These are phyloP conservation scores for Gymnopus androsaceus DNA, from an alignment of 1,284 basidiomycete genomes.

Conservation along the genomic window DNA sequence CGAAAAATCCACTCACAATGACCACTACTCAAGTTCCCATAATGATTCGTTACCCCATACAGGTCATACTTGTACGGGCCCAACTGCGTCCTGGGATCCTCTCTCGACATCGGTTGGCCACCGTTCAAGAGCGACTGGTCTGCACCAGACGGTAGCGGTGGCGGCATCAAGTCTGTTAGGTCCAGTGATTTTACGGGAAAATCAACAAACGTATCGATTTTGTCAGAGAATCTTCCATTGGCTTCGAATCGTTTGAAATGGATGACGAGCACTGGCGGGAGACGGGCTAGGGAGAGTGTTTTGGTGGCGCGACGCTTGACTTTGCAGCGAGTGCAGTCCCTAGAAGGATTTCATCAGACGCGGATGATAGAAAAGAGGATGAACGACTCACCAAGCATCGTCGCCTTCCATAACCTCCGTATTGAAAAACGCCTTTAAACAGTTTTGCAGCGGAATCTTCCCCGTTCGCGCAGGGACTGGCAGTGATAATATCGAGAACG, in stretches of 20 bases:
- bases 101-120: slow-evolving; percentile 39
- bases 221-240: slow-evolving; percentile 93
- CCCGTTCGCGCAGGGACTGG: slow-evolving; percentile 78
- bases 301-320: slow-evolving; percentile 81
- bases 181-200: slow-evolving; percentile 87
- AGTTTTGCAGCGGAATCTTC: slow-evolving; percentile 78
- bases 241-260: slow-evolving; percentile 96
- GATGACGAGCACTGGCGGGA: slow-evolving; percentile 93
- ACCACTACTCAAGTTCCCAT: slow-evolving; percentile 86
- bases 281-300: slow-evolving; percentile 83
- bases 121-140: slow-evolving; percentile 48
- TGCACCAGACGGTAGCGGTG: slow-evolving; percentile 66
- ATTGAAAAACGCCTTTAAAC: slow-evolving; percentile 90
- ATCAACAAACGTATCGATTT: slow-evolving; percentile 87
- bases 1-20: slow-evolving; percentile 71
- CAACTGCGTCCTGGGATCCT: slow-evolving; percentile 78
- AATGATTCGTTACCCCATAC: slow-evolving; percentile 91
- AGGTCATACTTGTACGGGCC: slow-evolving; percentile 88
- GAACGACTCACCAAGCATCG: slow-evolving; percentile 81
- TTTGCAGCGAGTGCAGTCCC: slow-evolving; percentile 95
- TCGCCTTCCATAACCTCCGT: slow-evolving; percentile 91
- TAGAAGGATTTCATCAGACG: slow-evolving; percentile 30
- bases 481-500: slow-evolving; percentile 94
- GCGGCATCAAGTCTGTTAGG: slow-evolving; percentile 90
- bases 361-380: neutral